Conservation (phyloP, 257 asterid species). For the Nicotiana benthamiana region DNA sequence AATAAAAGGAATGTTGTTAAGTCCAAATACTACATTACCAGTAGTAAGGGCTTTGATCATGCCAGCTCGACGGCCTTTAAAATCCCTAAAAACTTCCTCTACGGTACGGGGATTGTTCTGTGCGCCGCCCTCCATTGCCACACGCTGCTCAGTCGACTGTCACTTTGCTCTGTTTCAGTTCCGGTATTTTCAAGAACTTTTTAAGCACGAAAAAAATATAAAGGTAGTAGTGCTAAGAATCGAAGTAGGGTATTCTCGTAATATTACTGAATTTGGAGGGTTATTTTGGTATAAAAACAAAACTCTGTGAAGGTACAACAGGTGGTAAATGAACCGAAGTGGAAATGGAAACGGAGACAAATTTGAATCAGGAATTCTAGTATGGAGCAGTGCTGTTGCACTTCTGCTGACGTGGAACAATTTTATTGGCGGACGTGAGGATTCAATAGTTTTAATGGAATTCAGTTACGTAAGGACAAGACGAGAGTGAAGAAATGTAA, state of each 20-base stretch:
- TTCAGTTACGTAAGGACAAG: background rate
- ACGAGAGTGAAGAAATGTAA: background rate
- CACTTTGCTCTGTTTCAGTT: background rate
- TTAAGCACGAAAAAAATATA: background rate
- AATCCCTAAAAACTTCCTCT: conserved; percentile 19
- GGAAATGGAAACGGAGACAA: background rate
- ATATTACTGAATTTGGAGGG: background rate
- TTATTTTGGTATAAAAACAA: background rate
- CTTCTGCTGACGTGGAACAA: background rate
- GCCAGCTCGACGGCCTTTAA: conserved; percentile 18
- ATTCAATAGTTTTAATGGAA: background rate
- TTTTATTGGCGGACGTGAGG: background rate
- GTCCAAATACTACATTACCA: background rate
- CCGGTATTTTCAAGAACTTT: background rate
- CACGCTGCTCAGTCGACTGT: background rate
- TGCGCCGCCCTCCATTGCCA: conserved; percentile 14
- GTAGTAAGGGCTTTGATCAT: conserved; percentile 31
- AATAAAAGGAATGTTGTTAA: background rate
- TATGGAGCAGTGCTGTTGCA: background rate
- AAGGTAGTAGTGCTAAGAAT: background rate
- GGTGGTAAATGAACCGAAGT: background rate
- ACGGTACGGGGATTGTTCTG: conserved; percentile 24
- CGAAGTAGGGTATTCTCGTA: background rate
- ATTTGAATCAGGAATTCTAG: background rate
- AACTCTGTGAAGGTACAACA: background rate